Percentiles rank a stretch among this genome's conserved stretches.
Conservation (phyloP, 495 filamentous ascomycete species). For the Trichocladium antarcticum region DNA sequence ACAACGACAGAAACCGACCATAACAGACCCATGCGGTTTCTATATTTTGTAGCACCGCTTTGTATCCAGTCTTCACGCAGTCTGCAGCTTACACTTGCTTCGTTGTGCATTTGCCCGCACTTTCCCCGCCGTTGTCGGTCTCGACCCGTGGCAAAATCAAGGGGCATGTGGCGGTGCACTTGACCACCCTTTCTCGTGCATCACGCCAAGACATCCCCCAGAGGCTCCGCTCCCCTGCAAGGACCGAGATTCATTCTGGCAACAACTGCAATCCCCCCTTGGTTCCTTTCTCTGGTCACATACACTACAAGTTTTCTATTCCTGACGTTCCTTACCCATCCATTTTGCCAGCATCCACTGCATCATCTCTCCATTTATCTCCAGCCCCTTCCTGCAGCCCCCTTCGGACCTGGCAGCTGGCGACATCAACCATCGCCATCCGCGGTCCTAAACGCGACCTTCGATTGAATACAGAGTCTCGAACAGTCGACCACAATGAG, state of each 20-base stretch:
- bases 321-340: constrained; percentile 1
- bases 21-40: too few species aligned
- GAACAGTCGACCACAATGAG: constrained; percentile 27
- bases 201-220: constrained; percentile 12
- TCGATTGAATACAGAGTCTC: not conserved
- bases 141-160: not conserved
- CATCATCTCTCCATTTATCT: not conserved
- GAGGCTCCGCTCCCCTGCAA: not conserved
- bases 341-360: not conserved
- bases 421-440: not conserved
- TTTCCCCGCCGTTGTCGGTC: too few species aligned
- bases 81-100: too few species aligned
- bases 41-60: too few species aligned
- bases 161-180: constrained; percentile 13
- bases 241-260: constrained; percentile 1
- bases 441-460: not conserved
- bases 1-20: too few species aligned
- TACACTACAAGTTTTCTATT: not conserved
- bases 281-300: not conserved
- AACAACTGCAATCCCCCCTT: not conserved
- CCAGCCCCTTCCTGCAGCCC: not conserved
- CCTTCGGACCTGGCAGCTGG: not conserved
- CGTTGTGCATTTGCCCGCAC: too few species aligned
- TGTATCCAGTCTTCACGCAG: too few species aligned
- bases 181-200: constrained; percentile 19